Conservation (phyloP, 495 filamentous ascomycete species). For the Talaromyces wortmannii region DNA sequence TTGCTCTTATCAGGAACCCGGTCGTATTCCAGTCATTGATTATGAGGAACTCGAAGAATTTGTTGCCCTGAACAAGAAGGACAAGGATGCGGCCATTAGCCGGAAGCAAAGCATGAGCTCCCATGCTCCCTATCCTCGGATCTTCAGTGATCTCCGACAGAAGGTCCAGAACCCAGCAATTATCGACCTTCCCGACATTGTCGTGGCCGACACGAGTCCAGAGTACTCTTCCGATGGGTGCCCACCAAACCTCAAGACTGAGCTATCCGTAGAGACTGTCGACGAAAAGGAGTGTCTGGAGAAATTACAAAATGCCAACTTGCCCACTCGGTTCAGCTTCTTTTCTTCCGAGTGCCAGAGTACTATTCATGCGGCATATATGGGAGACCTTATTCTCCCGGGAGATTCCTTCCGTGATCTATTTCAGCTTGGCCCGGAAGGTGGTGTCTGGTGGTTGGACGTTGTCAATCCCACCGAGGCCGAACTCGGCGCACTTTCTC, state of each 20-base stretch:
- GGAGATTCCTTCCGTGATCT: conserved; percentile 85
- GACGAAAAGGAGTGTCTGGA: conserved; percentile 26
- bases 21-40: conserved; percentile 62
- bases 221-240: conserved; percentile 15
- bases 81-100: conserved; percentile 19
- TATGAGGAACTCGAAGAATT: conserved; percentile 87
- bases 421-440: conserved; percentile 69
- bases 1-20: conserved; percentile 47
- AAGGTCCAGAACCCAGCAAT: conserved; percentile 20
- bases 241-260: conserved; percentile 12
- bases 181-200: conserved; percentile 14
- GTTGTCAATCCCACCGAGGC: conserved; percentile 85
- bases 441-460: conserved; percentile 92
- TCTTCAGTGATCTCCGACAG: conserved; percentile 60
- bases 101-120: conserved; percentile 49
- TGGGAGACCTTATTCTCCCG: conserved; percentile 80
- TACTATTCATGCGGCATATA: conserved; percentile 80
- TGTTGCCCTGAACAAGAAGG: conserved; percentile 54
- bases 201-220: conserved; percentile 20
- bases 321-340: conserved; percentile 81
- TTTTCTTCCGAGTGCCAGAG: conserved; percentile 91
- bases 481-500: conserved; percentile 80
- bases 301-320: conserved; percentile 35
- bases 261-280: conserved; percentile 15
- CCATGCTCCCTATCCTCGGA: conserved; percentile 37